These are phyloP conservation scores for Fusarium guadeloupense DNA, from an alignment of 2,329 filamentous ascomycete species.

Conservation along the genomic window DNA sequence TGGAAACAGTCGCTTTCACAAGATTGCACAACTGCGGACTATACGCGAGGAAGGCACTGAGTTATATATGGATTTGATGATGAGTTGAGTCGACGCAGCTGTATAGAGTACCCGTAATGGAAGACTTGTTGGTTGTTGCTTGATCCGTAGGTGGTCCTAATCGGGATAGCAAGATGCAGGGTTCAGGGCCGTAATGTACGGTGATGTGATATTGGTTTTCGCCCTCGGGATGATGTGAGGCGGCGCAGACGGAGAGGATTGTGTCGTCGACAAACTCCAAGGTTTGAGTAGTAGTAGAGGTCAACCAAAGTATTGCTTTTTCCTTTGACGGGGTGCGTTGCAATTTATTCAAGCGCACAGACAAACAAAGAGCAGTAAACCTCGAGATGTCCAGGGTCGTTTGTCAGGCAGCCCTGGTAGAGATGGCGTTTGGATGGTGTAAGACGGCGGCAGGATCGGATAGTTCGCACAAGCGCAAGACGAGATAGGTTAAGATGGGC, in stretches of 20 bases:
- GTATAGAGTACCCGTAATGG: constrained; percentile 25
- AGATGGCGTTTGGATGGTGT: constrained; percentile 22
- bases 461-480: constrained; percentile 21
- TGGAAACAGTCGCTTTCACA: constrained; percentile 38
- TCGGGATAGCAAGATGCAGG: constrained; percentile 29
- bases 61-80: background rate
- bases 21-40: constrained; percentile 34
- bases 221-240: constrained; percentile 28
- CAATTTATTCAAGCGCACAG: constrained; percentile 27
- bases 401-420: background rate
- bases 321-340: constrained; percentile 11
- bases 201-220: constrained; percentile 25
- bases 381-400: constrained; percentile 5
- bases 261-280: background rate
- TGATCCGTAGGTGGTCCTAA: constrained; percentile 14
- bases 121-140: constrained; percentile 10
- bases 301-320: constrained; percentile 1
- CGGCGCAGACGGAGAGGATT: background rate
- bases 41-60: constrained; percentile 9
- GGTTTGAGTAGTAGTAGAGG: background rate
- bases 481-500: constrained; percentile 24
- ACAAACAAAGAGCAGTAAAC: background rate
- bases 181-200: constrained; percentile 33
- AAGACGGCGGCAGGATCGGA: constrained; percentile 29
- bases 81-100: constrained; percentile 4